These are phyloP conservation scores for Lumnitzera racemosa DNA, from an alignment of 345 rosid species.

Conservation along the genomic window DNA sequence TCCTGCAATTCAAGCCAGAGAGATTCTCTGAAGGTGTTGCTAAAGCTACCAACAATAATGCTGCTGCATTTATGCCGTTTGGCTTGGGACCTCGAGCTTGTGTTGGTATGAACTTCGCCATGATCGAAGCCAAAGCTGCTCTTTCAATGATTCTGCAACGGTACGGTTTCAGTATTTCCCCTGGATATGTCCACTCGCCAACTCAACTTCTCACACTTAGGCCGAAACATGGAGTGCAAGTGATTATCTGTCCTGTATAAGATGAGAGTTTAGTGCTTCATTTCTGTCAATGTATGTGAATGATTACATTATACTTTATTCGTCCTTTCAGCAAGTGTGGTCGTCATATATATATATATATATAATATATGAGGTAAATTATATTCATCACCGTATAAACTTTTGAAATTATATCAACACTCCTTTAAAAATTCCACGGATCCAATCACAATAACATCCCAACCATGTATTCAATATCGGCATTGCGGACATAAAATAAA, in stretches of 20 bases:
- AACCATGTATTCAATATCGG: too few species aligned
- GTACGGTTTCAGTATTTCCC: constrained; percentile 27
- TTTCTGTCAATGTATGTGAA: too few species aligned
- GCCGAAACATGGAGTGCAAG: constrained; percentile 35
- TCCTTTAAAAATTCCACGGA: too few species aligned
- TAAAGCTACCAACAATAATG: constrained; percentile 33
- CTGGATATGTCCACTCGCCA: constrained; percentile 34
- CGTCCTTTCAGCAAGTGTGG: too few species aligned
- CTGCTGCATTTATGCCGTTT: constrained; percentile 30
- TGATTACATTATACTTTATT: neutral
- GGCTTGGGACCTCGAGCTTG: constrained; percentile 33
- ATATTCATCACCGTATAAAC: too few species aligned
- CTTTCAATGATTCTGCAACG: constrained; percentile 44
- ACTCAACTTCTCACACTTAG: constrained; percentile 6
- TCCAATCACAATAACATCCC: too few species aligned
- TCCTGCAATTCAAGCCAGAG: constrained; percentile 32
- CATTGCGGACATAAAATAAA: too few species aligned
- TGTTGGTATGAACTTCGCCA: constrained; percentile 29
- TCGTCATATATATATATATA: too few species aligned
- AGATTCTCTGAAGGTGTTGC: constrained; percentile 37
- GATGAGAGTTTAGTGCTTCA: neutral
- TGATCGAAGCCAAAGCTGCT: constrained; percentile 28
- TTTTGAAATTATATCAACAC: too few species aligned
- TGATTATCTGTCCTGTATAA: constrained; percentile 21
- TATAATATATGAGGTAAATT: too few species aligned